Percentiles rank a stretch among this genome's conserved stretches.
These are phyloP conservation scores for Backusella tarrabulga DNA, from an alignment of 192 early-diverging fungal species.

Conservation along the genomic window DNA sequence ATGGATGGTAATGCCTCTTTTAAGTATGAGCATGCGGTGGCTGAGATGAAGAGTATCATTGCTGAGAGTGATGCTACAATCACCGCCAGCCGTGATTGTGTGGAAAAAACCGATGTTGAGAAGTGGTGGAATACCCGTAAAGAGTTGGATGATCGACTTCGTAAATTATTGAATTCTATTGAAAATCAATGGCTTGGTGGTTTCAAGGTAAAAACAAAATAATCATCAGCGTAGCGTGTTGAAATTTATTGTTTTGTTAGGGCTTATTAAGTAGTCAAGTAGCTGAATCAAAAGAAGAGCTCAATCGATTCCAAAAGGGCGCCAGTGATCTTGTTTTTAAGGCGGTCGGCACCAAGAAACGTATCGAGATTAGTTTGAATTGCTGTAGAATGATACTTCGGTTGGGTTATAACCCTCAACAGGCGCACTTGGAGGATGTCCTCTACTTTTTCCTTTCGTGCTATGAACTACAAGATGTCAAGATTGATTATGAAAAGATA, in stretches of 20 bases:
- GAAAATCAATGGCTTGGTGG: conserved; percentile 87
- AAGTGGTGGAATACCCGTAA: conserved; percentile 83
- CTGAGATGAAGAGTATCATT: conserved; percentile 69
- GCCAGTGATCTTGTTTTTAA: conserved; percentile 50
- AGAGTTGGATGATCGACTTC: conserved; percentile 68
- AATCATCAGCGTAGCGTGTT: too few relatives aligned
- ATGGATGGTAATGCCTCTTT: conserved; percentile 29
- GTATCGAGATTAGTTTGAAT: conserved; percentile 55
- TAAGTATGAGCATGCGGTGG: conserved; percentile 49
- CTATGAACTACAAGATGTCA: conserved; percentile 52
- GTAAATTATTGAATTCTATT: conserved; percentile 58
- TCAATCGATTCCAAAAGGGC: conserved; percentile 46
- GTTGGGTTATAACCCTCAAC: conserved; percentile 51
- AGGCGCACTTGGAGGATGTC: conserved; percentile 67
- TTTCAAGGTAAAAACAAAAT: conserved; percentile 56
- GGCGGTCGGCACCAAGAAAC: conserved; percentile 25
- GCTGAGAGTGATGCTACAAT: conserved; percentile 68
- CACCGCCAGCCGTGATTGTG: conserved; percentile 43
- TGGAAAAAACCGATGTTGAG: conserved; percentile 61
- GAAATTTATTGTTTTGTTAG: neutral
- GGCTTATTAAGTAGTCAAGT: conserved; percentile 18
- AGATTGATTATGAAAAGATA: conserved; percentile 56
- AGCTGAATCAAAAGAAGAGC: conserved; percentile 2
- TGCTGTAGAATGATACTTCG: conserved; percentile 56
- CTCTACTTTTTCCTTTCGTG: conserved; percentile 65